Base-by-base conservation (phyloP, 768 basidiomycete species). In the Trametes villosa region DNA sequence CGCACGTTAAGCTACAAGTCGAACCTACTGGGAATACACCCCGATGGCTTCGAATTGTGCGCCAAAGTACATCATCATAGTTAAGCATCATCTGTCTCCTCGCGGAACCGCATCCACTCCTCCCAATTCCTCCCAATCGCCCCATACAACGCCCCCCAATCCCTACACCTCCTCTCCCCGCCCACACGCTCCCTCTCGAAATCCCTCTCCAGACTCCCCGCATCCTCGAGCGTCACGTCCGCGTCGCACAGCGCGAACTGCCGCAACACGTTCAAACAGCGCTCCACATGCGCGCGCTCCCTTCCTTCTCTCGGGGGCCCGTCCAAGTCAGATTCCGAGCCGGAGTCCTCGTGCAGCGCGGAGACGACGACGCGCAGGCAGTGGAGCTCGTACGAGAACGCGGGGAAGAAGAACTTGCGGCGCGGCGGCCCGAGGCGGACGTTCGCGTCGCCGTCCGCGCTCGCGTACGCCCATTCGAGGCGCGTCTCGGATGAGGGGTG, bases 241-340 rank as follows among this genome's bases (percentile, higher is more conserved):
- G 71, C 69, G 0, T 66, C 62, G 62, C 75, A 76, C 41, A 76
- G 62, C 3, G 71, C 66, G 2, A 67, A 65, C 58, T 75, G 73
- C 1, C 73, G 63, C 11, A 76, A 40, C 36, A 73, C 70, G 52
- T 76, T 72, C 29, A 75, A 66, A 52, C 75, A 76, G 44, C 74
- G 74, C 46, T 47, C 24, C 31, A 62, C 51, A 50, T 70, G 68
- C 56, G n/a, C 55, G 8, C 53, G 53, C 31, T 50, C 45, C 6
- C 46, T 27, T 12, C 24, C 42, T 6, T 11, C 22, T 22, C 9
- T 18, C 9, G 46, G 18, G 3, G 55, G 53, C 4, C 53, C 49
- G 36, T 18, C 36, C n/a, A n/a, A n/a, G n/a, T n/a, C n/a, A n/a
- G n/a, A n/a, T n/a, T n/a, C n/a, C n/a, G n/a, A n/a, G n/a, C n/a